phyloP scores from a whole-genome alignment of 2,329 filamentous ascomycete species.

The Trichoderma sp. region DNA sequence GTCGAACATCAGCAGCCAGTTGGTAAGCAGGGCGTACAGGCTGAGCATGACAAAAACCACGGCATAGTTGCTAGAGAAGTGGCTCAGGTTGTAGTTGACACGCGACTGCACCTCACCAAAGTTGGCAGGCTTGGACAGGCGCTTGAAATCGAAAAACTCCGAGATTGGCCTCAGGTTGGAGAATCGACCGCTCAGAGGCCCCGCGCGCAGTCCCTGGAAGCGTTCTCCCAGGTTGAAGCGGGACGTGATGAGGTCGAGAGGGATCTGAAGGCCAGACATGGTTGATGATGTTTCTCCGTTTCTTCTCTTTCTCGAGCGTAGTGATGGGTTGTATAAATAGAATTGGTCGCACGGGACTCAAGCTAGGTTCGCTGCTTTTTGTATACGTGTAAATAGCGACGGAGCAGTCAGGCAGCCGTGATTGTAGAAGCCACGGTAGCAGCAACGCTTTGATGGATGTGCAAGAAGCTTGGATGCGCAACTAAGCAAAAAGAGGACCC shows the following conservation, averaged over 20 bases:
- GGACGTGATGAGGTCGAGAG: conserved; percentile 87
- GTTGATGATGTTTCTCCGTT: conserved; percentile 31
- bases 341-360: not conserved
- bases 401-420: conserved; percentile 15
- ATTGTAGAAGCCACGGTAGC: conserved; percentile 22
- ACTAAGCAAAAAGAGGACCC: conserved; percentile 6
- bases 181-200: conserved; percentile 80
- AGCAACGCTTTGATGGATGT: not conserved
- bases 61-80: conserved; percentile 99
- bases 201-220: conserved; percentile 80
- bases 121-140: conserved; percentile 89
- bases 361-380: not conserved
- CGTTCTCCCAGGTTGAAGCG: conserved; percentile 84
- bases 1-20: conserved; percentile 84
- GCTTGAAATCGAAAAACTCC: conserved; percentile 97
- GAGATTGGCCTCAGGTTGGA: conserved; percentile 87
- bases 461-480: conserved; percentile 19
- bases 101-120: conserved; percentile 88
- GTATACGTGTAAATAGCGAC: not conserved
- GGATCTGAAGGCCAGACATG: conserved; percentile 91
- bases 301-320: not conserved
- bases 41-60: conserved; percentile 92
- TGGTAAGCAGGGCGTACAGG: conserved; percentile 93
- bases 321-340: not conserved
- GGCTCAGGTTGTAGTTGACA: conserved; percentile 94